phyloP scores from a whole-genome alignment of 176 grass and related monocot genomes.

The Hordeum marinum region DNA sequence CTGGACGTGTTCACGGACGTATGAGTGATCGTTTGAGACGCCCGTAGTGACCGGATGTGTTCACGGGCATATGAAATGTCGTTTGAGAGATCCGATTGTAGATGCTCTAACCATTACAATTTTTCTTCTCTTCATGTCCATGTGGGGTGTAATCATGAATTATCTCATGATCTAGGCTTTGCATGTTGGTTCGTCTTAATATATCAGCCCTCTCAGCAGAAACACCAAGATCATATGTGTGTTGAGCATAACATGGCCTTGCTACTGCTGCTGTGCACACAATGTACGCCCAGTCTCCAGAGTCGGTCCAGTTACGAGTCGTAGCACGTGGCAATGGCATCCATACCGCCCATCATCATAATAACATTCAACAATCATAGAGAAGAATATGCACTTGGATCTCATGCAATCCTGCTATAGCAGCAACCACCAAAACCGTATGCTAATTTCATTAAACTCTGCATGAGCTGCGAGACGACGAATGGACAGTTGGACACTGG shows the following conservation, averaged over 20 bases:
- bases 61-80: too few species aligned
- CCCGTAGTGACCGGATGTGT: too few species aligned
- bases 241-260: background rate
- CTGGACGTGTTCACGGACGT: too few species aligned
- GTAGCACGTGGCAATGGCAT: background rate
- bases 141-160: too few species aligned
- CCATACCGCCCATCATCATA: background rate
- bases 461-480: background rate
- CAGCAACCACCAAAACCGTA: background rate
- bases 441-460: background rate
- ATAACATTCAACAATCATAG: background rate
- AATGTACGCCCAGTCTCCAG: slow-evolving; percentile 1
- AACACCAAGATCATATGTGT: background rate
- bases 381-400: background rate
- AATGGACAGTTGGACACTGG: background rate
- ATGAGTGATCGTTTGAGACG: too few species aligned
- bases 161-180: too few species aligned
- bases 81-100: too few species aligned
- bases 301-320: slow-evolving; percentile 15
- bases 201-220: background rate
- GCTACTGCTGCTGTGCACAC: background rate
- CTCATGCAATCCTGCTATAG: background rate
- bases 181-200: background rate
- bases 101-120: too few species aligned
- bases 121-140: too few species aligned